These are phyloP conservation scores for Fusarium sp. DNA, from an alignment of 2,329 filamentous ascomycete species.

Conservation along the genomic window DNA sequence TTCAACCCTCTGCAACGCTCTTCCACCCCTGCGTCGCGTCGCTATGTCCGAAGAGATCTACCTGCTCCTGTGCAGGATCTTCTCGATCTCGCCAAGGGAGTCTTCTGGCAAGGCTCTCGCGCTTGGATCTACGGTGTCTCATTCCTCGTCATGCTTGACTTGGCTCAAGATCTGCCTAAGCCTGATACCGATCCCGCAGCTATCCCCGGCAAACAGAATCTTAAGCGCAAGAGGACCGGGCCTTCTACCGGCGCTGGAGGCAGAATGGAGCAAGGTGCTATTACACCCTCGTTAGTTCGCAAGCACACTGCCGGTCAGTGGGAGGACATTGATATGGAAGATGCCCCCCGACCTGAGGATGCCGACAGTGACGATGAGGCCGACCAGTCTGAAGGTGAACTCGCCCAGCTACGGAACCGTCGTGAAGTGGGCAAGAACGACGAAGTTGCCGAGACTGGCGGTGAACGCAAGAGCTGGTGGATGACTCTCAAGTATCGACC, in stretches of 20 bases:
- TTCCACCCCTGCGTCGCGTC: slow-evolving; percentile 85
- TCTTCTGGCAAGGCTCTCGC: slow-evolving; percentile 82
- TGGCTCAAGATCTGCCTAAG: slow-evolving; percentile 74
- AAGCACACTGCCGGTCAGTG: slow-evolving; percentile 57
- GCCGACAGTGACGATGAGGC: slow-evolving; percentile 56
- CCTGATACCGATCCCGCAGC: background rate
- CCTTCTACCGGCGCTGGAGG: slow-evolving; percentile 65
- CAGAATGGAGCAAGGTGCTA: slow-evolving; percentile 61
- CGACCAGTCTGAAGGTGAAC: slow-evolving; percentile 52
- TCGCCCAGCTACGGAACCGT: slow-evolving; percentile 52
- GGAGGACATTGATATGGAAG: slow-evolving; percentile 56
- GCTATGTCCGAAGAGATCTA: slow-evolving; percentile 81
- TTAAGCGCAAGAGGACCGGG: slow-evolving; percentile 67
- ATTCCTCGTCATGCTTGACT: slow-evolving; percentile 93
- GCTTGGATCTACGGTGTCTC: slow-evolving; percentile 89
- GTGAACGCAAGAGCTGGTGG: slow-evolving; percentile 68
- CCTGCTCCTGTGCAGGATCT: slow-evolving; percentile 80
- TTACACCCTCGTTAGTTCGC: slow-evolving; percentile 59
- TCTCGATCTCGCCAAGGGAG: slow-evolving; percentile 84
- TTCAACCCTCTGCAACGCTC: slow-evolving; percentile 83
- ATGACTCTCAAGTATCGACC: slow-evolving; percentile 93
- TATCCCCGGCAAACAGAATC: slow-evolving; percentile 45
- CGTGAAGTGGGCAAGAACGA: slow-evolving; percentile 38
- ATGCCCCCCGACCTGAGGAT: slow-evolving; percentile 52
- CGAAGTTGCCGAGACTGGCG: slow-evolving; percentile 41